Evolutionary conservation across 352 stramenopile species (phyloP).

Genomic region (Globisporangium okanoganense): DNA sequence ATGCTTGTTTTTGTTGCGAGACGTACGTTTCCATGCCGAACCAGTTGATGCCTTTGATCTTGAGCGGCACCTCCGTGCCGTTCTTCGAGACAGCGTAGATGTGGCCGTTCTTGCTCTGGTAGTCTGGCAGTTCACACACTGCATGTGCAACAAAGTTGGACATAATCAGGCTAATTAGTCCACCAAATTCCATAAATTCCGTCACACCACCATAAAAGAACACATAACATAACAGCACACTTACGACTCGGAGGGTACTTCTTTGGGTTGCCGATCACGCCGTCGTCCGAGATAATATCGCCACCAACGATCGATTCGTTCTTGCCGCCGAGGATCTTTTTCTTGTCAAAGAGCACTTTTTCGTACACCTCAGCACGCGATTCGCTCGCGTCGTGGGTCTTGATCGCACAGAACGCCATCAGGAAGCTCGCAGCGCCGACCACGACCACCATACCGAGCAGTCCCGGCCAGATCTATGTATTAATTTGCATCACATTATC

Average conservation of each 20-base stretch:
- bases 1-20: neutral
- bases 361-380: conserved; percentile 17
- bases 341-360: conserved; percentile 16
- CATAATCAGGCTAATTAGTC: neutral
- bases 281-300: conserved; percentile 56
- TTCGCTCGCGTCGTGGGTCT: conserved; percentile 15
- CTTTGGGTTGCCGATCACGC: conserved; percentile 71
- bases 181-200: no score
- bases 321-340: conserved; percentile 16
- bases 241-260: conserved; percentile 46
- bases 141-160: neutral
- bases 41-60: conserved; percentile 82
- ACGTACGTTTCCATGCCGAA: conserved; percentile 70
- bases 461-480: conserved; percentile 28
- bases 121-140: conserved; percentile 61
- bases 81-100: conserved; percentile 55
- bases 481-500: neutral
- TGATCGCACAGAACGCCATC: conserved; percentile 21
- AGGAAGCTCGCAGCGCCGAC: conserved; percentile 13
- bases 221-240: neutral
- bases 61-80: conserved; percentile 44
- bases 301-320: conserved; percentile 4
- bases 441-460: conserved; percentile 20
- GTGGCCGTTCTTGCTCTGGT: conserved; percentile 63
- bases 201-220: neutral